Percentiles rank a stretch among this genome's conserved stretches.
phyloP scores from a whole-genome alignment of 768 basidiomycete species.

The Podaxis sp. region DNA sequence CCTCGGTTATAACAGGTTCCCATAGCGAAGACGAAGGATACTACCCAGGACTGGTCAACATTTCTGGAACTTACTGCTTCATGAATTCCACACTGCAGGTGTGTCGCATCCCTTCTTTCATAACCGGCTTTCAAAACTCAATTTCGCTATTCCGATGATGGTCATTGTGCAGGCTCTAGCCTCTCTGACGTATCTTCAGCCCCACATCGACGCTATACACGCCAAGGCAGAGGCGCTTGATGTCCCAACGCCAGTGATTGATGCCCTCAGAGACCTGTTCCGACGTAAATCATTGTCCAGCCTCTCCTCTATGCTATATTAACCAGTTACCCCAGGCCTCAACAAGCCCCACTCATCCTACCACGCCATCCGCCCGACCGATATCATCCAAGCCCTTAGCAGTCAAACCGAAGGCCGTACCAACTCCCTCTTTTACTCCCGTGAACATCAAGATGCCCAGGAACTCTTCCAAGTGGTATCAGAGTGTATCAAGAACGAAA shows the following conservation, averaged over 20 bases:
- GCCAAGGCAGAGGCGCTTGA: conserved; percentile 76
- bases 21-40: conserved; percentile 41
- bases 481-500: conserved; percentile 86
- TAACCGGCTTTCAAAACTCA: neutral
- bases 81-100: conserved; percentile 96
- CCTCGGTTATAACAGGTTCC: conserved; percentile 17
- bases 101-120: conserved; percentile 24
- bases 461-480: conserved; percentile 95
- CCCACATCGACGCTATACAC: conserved; percentile 76
- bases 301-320: conserved; percentile 4
- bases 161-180: conserved; percentile 68
- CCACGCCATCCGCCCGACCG: conserved; percentile 66
- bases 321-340: conserved; percentile 43
- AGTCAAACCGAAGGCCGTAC: conserved; percentile 49
- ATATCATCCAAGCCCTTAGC: conserved; percentile 71
- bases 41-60: conserved; percentile 92
- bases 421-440: conserved; percentile 75
- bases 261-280: conserved; percentile 72
- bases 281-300: conserved; percentile 45
- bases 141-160: conserved; percentile 9
- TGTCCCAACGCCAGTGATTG: conserved; percentile 84
- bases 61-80: conserved; percentile 96
- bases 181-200: conserved; percentile 79
- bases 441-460: conserved; percentile 97
- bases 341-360: conserved; percentile 62